Evolutionary conservation across 768 basidiomycete genomes (phyloP).

Genomic region (Neoboletus magnificus): DNA sequence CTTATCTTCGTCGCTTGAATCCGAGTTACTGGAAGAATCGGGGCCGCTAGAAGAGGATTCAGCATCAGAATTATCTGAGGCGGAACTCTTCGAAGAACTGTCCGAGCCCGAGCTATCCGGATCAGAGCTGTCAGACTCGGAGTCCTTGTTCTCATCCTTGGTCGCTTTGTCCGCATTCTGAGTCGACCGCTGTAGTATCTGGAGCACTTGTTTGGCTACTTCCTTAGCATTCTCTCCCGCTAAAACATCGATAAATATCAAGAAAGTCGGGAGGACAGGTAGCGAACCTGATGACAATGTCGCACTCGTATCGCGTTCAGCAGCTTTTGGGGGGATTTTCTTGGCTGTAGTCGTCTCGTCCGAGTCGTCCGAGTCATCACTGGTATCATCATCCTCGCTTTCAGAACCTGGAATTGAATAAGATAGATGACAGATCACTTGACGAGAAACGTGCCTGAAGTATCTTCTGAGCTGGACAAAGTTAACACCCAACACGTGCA

Average conservation of each 20-base stretch:
- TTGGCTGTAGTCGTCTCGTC: background rate
- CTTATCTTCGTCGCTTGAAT: conserved; percentile 14
- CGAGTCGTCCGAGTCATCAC: conserved; percentile 9
- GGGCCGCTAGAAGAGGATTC: conserved; percentile 16
- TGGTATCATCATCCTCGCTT: conserved; percentile 6
- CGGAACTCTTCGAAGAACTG: conserved; percentile 11
- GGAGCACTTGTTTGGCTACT: background rate
- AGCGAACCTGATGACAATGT: conserved; percentile 37
- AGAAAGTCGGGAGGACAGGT: background rate
- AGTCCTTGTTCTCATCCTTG: background rate
- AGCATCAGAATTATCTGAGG: conserved; percentile 14
- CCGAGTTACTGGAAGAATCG: conserved; percentile 9
- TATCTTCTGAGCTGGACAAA: conserved; percentile 16
- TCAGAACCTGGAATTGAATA: conserved; percentile 16
- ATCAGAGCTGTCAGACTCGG: conserved; percentile 12
- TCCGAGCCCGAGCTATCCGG: conserved; percentile 18
- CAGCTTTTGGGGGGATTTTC: conserved; percentile 3
- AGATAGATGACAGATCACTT: background rate
- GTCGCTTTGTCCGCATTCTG: background rate
- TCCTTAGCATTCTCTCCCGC: conserved; percentile 11
- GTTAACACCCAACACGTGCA: conserved; percentile 7
- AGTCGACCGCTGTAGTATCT: background rate
- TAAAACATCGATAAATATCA: conserved; percentile 1
- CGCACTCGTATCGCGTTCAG: conserved; percentile 37
- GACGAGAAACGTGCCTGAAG: conserved; percentile 19